Conservation (phyloP, 2,329 filamentous ascomycete species). For the Zymoseptoria passerinii region DNA sequence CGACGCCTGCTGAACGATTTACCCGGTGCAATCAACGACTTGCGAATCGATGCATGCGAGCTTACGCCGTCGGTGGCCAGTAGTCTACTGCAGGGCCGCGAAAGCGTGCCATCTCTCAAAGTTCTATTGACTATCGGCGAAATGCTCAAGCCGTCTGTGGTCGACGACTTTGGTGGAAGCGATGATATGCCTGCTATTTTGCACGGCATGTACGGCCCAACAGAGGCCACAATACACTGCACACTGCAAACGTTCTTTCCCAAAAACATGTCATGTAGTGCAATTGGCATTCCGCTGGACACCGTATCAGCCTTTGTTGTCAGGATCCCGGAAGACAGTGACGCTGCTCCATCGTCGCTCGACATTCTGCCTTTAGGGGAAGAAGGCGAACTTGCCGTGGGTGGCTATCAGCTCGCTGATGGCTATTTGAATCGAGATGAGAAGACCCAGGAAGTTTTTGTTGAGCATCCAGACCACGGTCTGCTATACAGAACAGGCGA, state of each 20-base stretch:
- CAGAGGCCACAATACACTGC: conserved; percentile 85
- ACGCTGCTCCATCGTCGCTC: conserved; percentile 6
- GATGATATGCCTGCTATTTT: conserved; percentile 53
- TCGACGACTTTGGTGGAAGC: conserved; percentile 67
- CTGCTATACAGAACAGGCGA: conserved; percentile 78
- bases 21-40: conserved; percentile 52
- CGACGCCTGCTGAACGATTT: conserved; percentile 67
- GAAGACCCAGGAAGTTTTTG: conserved; percentile 63
- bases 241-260: conserved; percentile 61
- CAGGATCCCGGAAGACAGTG: conserved; percentile 31
- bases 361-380: conserved; percentile 56
- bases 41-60: conserved; percentile 75
- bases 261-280: conserved; percentile 49
- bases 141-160: conserved; percentile 72
- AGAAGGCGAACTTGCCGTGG: conserved; percentile 71
- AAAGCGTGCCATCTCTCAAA: conserved; percentile 58
- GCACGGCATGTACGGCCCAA: conserved; percentile 92
- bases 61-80: conserved; percentile 81
- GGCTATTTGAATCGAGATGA: conserved; percentile 76
- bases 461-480: conserved; percentile 56
- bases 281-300: conserved; percentile 69
- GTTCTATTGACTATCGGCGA: conserved; percentile 82
- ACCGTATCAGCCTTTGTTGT: conserved; percentile 74
- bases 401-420: conserved; percentile 68
- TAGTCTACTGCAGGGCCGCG: conserved; percentile 61